Conservation (phyloP, 768 basidiomycete species). For the Amanita jacksonii region DNA sequence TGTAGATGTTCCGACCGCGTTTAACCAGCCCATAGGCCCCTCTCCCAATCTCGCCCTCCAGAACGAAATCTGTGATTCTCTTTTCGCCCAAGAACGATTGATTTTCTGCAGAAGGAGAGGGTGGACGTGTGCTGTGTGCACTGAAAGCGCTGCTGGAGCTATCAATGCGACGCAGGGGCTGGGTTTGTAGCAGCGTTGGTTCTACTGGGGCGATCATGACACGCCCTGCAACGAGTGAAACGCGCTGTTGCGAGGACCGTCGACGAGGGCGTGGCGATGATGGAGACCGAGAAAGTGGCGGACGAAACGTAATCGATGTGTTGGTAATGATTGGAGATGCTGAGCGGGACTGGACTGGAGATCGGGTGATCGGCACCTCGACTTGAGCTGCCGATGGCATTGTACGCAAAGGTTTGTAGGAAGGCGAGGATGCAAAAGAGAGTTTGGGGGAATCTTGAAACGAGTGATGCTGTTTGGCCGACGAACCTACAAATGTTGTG, state of each 20-base stretch:
- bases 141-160: conserved; percentile 60
- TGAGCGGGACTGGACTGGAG: conserved; percentile 25
- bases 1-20: conserved; percentile 67
- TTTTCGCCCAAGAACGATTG: conserved; percentile 49
- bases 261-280: conserved; percentile 58
- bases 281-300: conserved; percentile 35
- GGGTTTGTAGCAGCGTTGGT: conserved; percentile 50
- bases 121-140: conserved; percentile 50
- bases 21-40: conserved; percentile 96
- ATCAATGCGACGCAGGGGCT: conserved; percentile 51
- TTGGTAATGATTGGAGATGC: conserved; percentile 21
- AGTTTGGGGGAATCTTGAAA: conserved; percentile 25
- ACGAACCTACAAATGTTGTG: conserved; percentile 16
- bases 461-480: conserved; percentile 28
- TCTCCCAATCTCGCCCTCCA: conserved; percentile 82
- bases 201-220: conserved; percentile 72
- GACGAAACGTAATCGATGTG: conserved; percentile 10
- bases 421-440: conserved; percentile 13
- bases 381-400: conserved; percentile 19
- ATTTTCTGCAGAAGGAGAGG: conserved; percentile 41
- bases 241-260: conserved; percentile 76
- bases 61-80: conserved; percentile 78
- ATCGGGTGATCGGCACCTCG: conserved; percentile 18
- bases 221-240: conserved; percentile 76
- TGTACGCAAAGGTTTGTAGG: conserved; percentile 17